A percentile compares a stretch with the other conserved stretches of the same genome.
Evolutionary conservation across 176 grass and related monocot species (phyloP).

Genomic region (Bolboschoenus planiculmis): DNA sequence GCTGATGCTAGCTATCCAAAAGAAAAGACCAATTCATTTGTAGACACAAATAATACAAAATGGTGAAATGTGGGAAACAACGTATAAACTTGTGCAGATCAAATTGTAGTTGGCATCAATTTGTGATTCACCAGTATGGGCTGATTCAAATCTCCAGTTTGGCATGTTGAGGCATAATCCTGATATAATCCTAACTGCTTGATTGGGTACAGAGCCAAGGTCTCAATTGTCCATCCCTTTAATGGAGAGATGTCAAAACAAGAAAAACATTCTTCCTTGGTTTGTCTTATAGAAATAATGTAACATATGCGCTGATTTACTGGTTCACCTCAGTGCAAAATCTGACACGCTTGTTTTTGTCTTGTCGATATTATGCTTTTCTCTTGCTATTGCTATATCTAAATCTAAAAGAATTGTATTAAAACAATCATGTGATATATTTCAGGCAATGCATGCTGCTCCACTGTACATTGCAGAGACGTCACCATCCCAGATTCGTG

Average conservation of each 20-base stretch:
- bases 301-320: neutral
- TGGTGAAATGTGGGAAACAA: neutral
- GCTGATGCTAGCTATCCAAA: neutral
- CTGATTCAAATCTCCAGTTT: neutral
- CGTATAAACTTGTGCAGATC: neutral
- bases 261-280: neutral
- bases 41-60: neutral
- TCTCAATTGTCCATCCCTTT: neutral
- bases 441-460: slow-evolving; percentile 91
- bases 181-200: neutral
- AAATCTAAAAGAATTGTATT: neutral
- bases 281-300: neutral
- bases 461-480: slow-evolving; percentile 98
- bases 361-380: neutral
- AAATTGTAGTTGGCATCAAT: neutral
- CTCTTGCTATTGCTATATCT: neutral
- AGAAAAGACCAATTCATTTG: neutral
- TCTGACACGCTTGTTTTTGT: neutral
- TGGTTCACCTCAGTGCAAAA: neutral
- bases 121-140: neutral
- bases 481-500: slow-evolving; percentile 80
- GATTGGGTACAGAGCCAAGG: neutral
- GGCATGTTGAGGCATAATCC: neutral
- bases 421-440: slow-evolving; percentile 20
- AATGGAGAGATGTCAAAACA: neutral